A percentile compares a stretch with the other conserved stretches of the same genome.
phyloP scores from a whole-genome alignment of 2,329 filamentous ascomycete genomes.

The Thielaviopsis euricoi region DNA sequence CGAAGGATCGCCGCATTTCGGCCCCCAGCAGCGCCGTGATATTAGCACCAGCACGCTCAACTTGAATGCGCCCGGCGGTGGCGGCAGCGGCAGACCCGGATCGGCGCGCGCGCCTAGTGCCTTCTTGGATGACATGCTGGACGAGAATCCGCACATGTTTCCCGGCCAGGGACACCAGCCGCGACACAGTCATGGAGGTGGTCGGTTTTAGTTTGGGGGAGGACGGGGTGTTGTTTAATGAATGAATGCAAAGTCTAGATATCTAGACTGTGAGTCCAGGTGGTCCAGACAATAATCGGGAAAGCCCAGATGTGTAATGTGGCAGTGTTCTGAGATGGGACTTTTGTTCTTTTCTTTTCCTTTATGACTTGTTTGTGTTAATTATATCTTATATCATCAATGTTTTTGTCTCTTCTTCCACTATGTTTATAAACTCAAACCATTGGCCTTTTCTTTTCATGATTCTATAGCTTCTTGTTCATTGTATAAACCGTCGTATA shows the following conservation, averaged over 20 bases:
- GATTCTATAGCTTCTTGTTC: background rate
- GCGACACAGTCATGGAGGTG: background rate
- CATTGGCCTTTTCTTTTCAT: background rate
- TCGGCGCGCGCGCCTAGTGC: slow-evolving; percentile 60
- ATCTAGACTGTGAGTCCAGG: no score
- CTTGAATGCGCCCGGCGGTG: slow-evolving; percentile 46
- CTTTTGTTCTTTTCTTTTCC: no score
- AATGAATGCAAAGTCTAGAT: no score
- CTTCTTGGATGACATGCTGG: slow-evolving; percentile 78
- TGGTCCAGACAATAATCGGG: no score
- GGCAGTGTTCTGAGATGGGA: background rate
- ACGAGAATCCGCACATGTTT: slow-evolving; percentile 45
- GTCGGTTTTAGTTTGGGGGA: background rate
- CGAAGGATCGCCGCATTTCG: slow-evolving; percentile 46
- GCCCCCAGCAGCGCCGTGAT: slow-evolving; percentile 25
- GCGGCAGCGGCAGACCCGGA: slow-evolving; percentile 23
- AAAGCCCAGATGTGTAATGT: background rate
- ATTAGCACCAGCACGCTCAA: slow-evolving; percentile 51
- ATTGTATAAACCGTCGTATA: no score
- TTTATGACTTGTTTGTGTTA: background rate
- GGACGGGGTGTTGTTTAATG: background rate
- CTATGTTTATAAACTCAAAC: no score
- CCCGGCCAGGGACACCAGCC: slow-evolving; percentile 17
- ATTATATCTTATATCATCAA: background rate
- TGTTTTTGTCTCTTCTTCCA: background rate